Evolutionary conservation across 2,329 filamentous ascomycete genomes (phyloP), one percentile per base, ranked within the genome.

Genomic region (Cyphellophora europaea): DNA sequence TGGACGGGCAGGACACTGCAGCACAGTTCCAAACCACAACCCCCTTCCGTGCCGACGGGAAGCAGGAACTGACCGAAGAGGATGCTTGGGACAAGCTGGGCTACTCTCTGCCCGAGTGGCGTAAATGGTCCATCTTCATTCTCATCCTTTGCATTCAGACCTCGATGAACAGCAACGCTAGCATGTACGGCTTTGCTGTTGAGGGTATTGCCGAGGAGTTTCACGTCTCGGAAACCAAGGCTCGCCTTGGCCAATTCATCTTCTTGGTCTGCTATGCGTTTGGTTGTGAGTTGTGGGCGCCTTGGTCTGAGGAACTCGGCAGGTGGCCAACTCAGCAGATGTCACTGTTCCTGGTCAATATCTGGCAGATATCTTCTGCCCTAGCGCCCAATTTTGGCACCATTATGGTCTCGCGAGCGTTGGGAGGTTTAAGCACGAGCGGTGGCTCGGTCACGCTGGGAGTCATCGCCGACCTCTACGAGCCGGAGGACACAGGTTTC

Each of bases 271-370:
- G 77, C 3, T 91, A 91, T 54, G 83, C 81, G 19, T 86, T 91
- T 52, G 84, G 85, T 12, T 89, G 85, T 53, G 84, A 91, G 58
- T 69, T 89, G 1, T 91, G 84, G 84, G 84, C 84, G 0, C 84
- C 84, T 0, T 91, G 83, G 80, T 82, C 76, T 15, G 84, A 91
- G 54, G 84, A 91, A 51, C 69, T 88, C 33, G 84, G 84, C 4
- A 72, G 84, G 28, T 81, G 77, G 67, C 79, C 79, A 2, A 71
- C 88, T 32, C 68, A 89, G 41, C 83, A 88, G 63, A 59, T 74
- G 19, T 82, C 76, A 27, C 61, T 89, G 37, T 67, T 81, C 41
- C 62, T 91, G 11, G 81, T 88, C 53, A 89, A 89, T 51, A 59
- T 88, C 33, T 89, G 74, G 71, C 79, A 84, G 46, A 55, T 86